A percentile compares a stretch with the other conserved stretches of the same genome.
Evolutionary conservation across 2,329 filamentous ascomycete species (phyloP).

Genomic region (Pseudocercospora cruenta): DNA sequence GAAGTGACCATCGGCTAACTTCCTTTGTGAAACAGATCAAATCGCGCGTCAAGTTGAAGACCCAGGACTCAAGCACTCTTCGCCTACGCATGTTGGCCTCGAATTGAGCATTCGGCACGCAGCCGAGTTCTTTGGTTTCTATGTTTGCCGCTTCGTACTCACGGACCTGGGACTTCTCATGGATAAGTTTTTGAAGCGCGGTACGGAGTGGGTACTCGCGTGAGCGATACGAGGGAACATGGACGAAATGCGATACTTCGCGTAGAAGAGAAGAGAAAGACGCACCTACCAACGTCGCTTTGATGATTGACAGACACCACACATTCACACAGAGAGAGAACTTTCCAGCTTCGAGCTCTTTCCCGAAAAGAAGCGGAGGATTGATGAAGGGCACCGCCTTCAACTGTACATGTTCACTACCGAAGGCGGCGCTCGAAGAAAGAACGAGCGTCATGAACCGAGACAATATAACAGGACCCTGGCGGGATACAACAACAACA

Average conservation of each 20-base stretch:
- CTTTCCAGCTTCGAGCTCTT: not conserved
- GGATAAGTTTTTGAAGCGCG: slow-evolving; percentile 96
- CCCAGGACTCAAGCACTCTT: slow-evolving; percentile 85
- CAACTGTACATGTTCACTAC: not conserved
- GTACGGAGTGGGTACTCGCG: slow-evolving; percentile 86
- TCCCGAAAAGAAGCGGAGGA: not conserved
- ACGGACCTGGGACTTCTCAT: slow-evolving; percentile 80
- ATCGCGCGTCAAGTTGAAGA: slow-evolving; percentile 96
- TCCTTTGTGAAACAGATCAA: slow-evolving; percentile 66
- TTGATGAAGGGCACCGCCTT: not conserved
- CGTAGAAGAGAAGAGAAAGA: not conserved
- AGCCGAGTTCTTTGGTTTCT: slow-evolving; percentile 97
- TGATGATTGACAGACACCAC: not conserved
- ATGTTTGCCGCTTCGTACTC: slow-evolving; percentile 92
- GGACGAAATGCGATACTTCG: no score
- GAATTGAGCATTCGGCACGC: slow-evolving; percentile 92
- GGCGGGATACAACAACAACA: not conserved
- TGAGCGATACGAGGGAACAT: slow-evolving; percentile 35
- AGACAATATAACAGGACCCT: not conserved
- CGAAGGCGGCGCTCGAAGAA: not conserved
- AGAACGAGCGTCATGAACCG: not conserved
- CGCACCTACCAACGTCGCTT: not conserved
- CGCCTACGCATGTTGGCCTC: slow-evolving; percentile 91
- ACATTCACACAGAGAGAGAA: not conserved
- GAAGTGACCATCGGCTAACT: slow-evolving; percentile 14